Percentiles rank a stretch among this genome's conserved stretches.
Evolutionary conservation across 306 rosid species (phyloP).

Genomic region (Prunus persica): Prunus_persica_NCBIv2 NC_034009.1:45339001-45339500

Average conservation of each 20-base stretch:
- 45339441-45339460: neutral
- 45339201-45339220: no score
- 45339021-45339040: no score
- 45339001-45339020: no score
- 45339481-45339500: slow-evolving; percentile 39
- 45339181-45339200: no score
- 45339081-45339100: no score
- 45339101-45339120: no score
- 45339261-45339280: neutral
- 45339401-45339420: neutral
- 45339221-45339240: no score
- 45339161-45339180: no score
- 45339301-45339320: neutral
- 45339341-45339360: neutral
- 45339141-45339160: no score
- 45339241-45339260: neutral
- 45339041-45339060: no score
- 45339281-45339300: neutral
- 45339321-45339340: neutral
- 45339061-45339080: no score
- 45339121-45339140: no score
- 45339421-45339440: neutral
- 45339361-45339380: neutral
- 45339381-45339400: neutral
- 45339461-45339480: slow-evolving; percentile 33